phyloP scores from a whole-genome alignment of 176 grass and related monocot species.

The Oryza australiensis region DNA sequence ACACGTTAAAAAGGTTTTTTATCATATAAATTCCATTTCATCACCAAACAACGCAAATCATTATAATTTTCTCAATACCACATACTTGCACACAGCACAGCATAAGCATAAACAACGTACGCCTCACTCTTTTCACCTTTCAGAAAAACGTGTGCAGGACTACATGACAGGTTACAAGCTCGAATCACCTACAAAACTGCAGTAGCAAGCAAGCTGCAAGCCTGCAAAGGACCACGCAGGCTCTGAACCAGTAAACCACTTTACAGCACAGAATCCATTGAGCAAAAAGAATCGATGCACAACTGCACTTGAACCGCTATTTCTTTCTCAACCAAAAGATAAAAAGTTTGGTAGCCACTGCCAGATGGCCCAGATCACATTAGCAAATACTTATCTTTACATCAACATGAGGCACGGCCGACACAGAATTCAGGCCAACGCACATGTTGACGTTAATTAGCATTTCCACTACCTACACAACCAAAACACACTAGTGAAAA shows the following conservation, averaged over 20 bases:
- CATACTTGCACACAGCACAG: not conserved
- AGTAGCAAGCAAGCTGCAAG: conserved; percentile 7
- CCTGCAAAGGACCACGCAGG: not conserved
- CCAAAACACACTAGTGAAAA: conserved; percentile 22
- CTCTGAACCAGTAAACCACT: conserved; percentile 35
- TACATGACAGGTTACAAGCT: not conserved
- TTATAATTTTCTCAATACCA: no score
- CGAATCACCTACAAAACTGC: not conserved
- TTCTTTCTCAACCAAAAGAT: conserved; percentile 25
- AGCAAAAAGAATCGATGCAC: conserved; percentile 10
- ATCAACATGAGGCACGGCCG: not conserved
- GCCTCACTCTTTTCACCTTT: not conserved
- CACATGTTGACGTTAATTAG: conserved; percentile 8
- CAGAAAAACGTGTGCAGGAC: not conserved
- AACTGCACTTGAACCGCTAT: conserved; percentile 16
- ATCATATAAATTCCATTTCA: not conserved
- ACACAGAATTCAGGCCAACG: not conserved
- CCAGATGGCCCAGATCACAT: conserved; percentile 29
- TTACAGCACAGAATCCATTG: conserved; percentile 40
- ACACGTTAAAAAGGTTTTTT: not conserved
- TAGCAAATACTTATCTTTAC: conserved; percentile 22
- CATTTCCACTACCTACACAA: conserved; percentile 26
- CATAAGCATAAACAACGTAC: not conserved
- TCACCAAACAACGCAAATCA: not conserved
- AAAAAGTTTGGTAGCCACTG: conserved; percentile 10